Evolutionary conservation across 108 stramenopile species (phyloP).

Genomic region (Poteriospumella lacustris): DNA sequence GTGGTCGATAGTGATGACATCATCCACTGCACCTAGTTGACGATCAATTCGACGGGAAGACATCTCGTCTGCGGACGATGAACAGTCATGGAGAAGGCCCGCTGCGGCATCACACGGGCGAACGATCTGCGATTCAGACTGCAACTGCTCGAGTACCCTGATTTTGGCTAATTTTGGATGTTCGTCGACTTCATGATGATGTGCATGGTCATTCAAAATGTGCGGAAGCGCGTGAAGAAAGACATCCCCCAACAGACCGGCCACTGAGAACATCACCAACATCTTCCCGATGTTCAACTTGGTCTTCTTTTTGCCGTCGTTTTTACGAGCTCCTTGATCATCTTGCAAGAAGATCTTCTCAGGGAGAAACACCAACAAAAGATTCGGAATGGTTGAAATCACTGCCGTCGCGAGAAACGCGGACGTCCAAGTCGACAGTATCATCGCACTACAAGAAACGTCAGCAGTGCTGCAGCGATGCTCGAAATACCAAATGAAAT

Average conservation of each 20-base stretch:
- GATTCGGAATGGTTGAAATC: neutral
- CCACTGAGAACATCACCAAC: constrained; percentile 41
- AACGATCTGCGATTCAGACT: too few relatives aligned
- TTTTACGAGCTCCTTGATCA: neutral
- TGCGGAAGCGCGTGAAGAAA: constrained; percentile 52
- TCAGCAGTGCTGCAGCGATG: too few relatives aligned
- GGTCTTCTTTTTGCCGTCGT: neutral
- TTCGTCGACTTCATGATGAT: constrained; percentile 1
- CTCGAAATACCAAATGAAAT: too few relatives aligned
- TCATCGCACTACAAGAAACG: too few relatives aligned
- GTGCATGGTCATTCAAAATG: constrained; percentile 22
- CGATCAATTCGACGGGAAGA: too few relatives aligned
- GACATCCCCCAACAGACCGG: constrained; percentile 51
- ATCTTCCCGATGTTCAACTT: neutral
- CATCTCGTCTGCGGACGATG: too few relatives aligned
- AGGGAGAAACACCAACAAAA: neutral
- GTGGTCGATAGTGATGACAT: too few relatives aligned
- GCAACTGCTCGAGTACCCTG: too few relatives aligned
- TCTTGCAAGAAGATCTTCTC: neutral
- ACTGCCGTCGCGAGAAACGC: neutral
- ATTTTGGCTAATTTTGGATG: too few relatives aligned
- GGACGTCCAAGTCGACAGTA: neutral
- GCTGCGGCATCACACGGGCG: too few relatives aligned
- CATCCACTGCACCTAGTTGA: too few relatives aligned
- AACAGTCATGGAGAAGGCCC: too few relatives aligned